Base-by-base conservation (phyloP, 495 filamentous ascomycete genomes). In the Neurospora discreta region DNA sequence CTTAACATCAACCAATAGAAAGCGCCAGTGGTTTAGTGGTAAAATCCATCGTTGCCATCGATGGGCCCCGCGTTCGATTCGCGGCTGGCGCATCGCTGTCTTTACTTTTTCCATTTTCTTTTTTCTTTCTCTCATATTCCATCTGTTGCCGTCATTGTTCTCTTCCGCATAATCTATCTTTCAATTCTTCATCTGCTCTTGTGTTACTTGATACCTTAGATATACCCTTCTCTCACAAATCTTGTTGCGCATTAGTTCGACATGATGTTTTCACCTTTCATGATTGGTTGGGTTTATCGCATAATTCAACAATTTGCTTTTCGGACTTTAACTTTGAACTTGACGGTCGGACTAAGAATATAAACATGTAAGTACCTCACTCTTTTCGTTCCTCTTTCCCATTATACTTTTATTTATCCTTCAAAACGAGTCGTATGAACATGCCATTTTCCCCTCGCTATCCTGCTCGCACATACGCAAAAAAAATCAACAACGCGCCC, bases 21-120 rank as follows among this genome's bases (percentile, higher is more conserved):
- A 16, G 52, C 52, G 52, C 52, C 79, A 82, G 81, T 83, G 81
- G 81, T 83, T 83, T 84, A 84, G 82, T 84, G 82, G 82, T 84
- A 84, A 84, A 84, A 84, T 83, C 81, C 82, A 83, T 84, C 82
- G 82, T 84, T 84, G 82, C 82, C 82, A 84, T 84, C 82, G 82
- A 84, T 83, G 82, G 81, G 82, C 82, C 82, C 82, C 82, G 82
- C 78, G 82, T 84, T 84, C 82, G 82, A 83, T 83, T 83, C 81
- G 78, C 81, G 81, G 81, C 80, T 82, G 79, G 80, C 78, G 81
- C 81, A 82, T 33, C 26, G 13, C 16, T 60, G 16, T 6, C 0
- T 33, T 33, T n/a, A n/a, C 23, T 58, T 33, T 33, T 60, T 18
- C 18, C 0, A 0, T 0, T 0, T 33, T 30, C 1, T 60, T 60